Percentiles rank a stretch among this genome's conserved stretches.
Conservation (phyloP, 202 grass and related monocot genomes). For the Dendrocalamus latiflorus region DNA sequence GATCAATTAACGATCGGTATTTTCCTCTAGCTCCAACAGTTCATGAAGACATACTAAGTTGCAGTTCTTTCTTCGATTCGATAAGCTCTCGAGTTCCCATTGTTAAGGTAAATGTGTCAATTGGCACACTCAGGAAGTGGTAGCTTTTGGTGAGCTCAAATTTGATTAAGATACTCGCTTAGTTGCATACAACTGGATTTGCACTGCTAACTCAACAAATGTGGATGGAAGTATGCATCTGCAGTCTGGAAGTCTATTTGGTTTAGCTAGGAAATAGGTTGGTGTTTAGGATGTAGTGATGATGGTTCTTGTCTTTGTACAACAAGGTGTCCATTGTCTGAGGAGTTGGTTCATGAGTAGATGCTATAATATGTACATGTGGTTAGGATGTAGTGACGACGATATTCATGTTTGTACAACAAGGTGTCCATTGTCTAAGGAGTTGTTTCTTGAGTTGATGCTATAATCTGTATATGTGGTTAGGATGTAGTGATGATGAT, state of each 20-base stretch:
- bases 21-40: not conserved
- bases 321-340: no score
- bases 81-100: no score
- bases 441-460: not conserved
- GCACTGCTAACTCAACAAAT: not conserved
- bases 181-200: not conserved
- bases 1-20: constrained; percentile 89
- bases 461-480: not conserved
- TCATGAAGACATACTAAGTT: not conserved
- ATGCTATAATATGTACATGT: no score
- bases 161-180: no score
- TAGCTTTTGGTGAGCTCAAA: no score
- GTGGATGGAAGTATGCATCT: not conserved
- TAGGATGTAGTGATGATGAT: not conserved
- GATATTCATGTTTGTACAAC: not conserved
- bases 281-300: not conserved
- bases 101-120: no score
- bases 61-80: no score
- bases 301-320: no score
- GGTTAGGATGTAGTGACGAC: not conserved
- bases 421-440: not conserved
- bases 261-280: not conserved
- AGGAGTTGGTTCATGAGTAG: no score
- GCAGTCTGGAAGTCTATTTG: not conserved
- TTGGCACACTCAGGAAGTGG: no score